Evolutionary conservation across 2,329 filamentous ascomycete genomes (phyloP).

Genomic region (Fusarium hainanense): DNA sequence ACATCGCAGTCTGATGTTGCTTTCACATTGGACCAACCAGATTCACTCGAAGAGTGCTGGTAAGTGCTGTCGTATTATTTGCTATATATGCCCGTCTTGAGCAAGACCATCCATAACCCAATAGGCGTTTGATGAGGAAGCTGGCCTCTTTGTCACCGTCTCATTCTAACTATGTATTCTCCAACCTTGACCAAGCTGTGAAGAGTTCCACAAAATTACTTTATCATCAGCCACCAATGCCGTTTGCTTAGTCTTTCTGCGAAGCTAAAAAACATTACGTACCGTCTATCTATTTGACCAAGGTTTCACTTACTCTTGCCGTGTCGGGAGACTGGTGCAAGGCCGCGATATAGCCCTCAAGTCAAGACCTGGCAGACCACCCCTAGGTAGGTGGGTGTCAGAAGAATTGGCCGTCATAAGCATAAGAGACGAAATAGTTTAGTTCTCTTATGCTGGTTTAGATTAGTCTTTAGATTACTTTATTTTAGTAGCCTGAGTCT

Average conservation of each 20-base stretch:
- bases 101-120: not conserved
- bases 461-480: not conserved
- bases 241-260: not conserved
- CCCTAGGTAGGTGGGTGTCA: not conserved
- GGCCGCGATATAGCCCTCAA: not conserved
- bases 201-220: not conserved
- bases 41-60: not conserved
- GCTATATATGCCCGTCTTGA: no score
- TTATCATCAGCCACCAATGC: no score
- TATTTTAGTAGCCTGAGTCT: not conserved
- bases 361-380: not conserved
- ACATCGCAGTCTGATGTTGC: no score
- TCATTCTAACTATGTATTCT: not conserved
- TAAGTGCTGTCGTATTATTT: not conserved
- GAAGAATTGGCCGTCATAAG: not conserved
- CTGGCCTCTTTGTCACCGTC: not conserved
- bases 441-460: not conserved
- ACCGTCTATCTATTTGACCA: not conserved
- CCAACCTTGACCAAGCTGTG: not conserved
- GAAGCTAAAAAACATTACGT: not conserved
- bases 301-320: not conserved
- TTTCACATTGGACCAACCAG: not conserved
- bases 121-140: not conserved
- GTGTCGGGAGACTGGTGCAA: not conserved
- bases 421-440: not conserved